Evolutionary conservation across 345 rosid species (phyloP).

Genomic region (Eutrema heterophyllum): DNA sequence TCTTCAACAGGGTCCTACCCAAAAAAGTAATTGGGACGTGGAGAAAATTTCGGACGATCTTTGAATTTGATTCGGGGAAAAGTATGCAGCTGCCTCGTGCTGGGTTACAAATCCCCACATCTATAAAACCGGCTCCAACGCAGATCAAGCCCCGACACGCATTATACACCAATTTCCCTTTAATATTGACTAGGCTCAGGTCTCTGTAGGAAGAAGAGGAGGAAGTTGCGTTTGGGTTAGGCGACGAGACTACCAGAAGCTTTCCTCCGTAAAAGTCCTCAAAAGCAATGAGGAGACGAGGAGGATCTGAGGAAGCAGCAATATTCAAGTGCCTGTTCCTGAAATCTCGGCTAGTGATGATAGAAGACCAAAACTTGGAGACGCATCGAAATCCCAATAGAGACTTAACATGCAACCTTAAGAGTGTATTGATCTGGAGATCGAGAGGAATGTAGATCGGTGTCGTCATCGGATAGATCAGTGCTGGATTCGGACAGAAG

Average conservation of each 20-base stretch:
- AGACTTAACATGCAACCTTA: background rate
- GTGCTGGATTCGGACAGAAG: no score
- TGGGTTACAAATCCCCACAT: slow-evolving; percentile 4
- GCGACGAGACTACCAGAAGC: background rate
- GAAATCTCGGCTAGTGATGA: background rate
- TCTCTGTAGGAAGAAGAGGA: background rate
- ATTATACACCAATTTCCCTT: background rate
- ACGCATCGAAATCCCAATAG: background rate
- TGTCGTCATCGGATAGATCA: no score
- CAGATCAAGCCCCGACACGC: background rate
- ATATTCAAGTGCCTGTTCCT: background rate
- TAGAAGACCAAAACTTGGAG: background rate
- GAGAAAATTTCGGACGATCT: no score
- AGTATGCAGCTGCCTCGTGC: background rate
- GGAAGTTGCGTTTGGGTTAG: background rate
- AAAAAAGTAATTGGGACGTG: background rate
- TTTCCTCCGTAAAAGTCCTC: background rate
- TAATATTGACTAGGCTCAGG: background rate
- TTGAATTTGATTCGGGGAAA: background rate
- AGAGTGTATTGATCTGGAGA: background rate
- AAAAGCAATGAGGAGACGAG: background rate
- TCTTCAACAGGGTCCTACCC: background rate
- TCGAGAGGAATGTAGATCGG: background rate
- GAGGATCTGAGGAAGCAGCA: background rate
- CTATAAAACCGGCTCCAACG: background rate